These are phyloP conservation scores for Botryosphaeria dothidea DNA, from an alignment of 2,329 filamentous ascomycete genomes.

Conservation along the genomic window DNA sequence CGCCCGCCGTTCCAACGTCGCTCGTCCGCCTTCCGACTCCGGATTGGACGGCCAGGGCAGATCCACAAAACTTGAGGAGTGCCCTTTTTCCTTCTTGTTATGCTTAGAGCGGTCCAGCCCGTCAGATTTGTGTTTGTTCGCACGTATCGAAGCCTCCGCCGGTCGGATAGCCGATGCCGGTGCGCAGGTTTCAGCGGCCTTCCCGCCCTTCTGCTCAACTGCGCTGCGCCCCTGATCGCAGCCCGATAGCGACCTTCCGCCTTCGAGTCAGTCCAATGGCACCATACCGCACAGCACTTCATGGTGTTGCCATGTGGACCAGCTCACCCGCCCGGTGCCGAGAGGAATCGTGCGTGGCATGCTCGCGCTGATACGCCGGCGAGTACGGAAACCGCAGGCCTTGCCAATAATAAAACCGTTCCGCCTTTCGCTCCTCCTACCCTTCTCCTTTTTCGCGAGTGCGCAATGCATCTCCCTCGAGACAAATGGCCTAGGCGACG, in stretches of 20 bases:
- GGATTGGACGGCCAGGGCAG: neutral
- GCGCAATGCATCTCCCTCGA: neutral
- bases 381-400: neutral
- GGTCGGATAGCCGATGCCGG: neutral
- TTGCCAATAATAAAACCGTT: neutral
- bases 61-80: neutral
- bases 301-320: neutral
- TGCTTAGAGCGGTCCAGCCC: neutral
- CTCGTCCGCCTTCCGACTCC: neutral
- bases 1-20: neutral
- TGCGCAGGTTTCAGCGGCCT: neutral
- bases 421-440: neutral
- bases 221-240: neutral
- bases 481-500: neutral
- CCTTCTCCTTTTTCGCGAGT: neutral
- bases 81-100: neutral
- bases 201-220: neutral
- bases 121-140: neutral
- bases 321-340: neutral
- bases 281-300: neutral
- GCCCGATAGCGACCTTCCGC: neutral
- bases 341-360: neutral
- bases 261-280: constrained; percentile 4
- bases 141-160: neutral
- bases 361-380: neutral